These are phyloP conservation scores for Geranium brycei DNA, from an alignment of 345 rosid species.

Conservation along the genomic window DNA sequence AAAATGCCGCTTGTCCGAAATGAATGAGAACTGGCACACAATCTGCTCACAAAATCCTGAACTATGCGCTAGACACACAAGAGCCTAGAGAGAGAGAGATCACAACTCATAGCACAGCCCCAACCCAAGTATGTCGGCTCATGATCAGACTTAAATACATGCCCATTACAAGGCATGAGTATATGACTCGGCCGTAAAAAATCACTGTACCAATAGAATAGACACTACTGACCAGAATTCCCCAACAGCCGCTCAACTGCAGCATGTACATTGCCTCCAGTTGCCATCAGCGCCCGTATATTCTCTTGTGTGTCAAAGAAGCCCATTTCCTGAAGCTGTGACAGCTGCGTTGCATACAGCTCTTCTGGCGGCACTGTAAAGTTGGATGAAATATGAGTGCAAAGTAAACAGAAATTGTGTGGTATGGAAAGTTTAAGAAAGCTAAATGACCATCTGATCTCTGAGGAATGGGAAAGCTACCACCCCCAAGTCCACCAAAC, in stretches of 20 bases:
- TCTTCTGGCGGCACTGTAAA: slow-evolving; percentile 57
- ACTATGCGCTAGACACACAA: too few relatives aligned
- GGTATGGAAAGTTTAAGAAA: neutral
- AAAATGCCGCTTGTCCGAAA: too few relatives aligned
- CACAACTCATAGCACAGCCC: neutral
- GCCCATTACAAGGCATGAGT: too few relatives aligned
- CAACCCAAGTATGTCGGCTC: neutral
- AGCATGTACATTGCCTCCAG: slow-evolving; percentile 66
- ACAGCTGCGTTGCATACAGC: slow-evolving; percentile 55
- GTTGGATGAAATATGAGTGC: neutral
- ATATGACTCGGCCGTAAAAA: neutral
- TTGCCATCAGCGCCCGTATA: slow-evolving; percentile 49
- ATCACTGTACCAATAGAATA: neutral
- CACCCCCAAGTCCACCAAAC: slow-evolving; percentile 67
- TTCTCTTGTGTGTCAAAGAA: slow-evolving; percentile 67
- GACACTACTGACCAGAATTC: slow-evolving; percentile 29
- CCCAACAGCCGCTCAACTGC: slow-evolving; percentile 70
- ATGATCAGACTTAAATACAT: too few relatives aligned
- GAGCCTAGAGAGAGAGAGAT: too few relatives aligned
- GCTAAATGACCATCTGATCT: slow-evolving; percentile 32
- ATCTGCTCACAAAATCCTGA: too few relatives aligned
- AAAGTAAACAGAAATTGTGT: neutral
- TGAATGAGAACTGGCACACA: too few relatives aligned
- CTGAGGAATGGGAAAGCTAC: slow-evolving; percentile 38
- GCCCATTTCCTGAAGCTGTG: slow-evolving; percentile 84